Base-by-base conservation (phyloP, 2,329 filamentous ascomycete genomes). In the Trichophyton verrucosum region DNA sequence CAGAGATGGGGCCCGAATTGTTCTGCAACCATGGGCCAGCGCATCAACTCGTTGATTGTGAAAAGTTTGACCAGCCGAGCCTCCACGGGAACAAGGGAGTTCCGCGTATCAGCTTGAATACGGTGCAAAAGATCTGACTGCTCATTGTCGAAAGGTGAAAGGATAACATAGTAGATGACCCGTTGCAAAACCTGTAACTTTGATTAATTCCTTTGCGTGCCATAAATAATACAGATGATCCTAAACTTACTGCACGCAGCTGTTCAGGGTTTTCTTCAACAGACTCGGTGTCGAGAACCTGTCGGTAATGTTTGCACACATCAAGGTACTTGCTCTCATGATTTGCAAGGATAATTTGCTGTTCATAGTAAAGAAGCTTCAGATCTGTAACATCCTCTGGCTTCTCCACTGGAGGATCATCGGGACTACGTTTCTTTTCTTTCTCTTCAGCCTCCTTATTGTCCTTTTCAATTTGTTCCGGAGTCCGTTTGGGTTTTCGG, bases 271-370 rank as follows among this genome's bases (percentile, higher is more conserved):
- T 91, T 67, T 95, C 85, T 76, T 97, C 90, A 3, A 99, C 91
- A 2, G 91, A 89, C 74, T 96, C 91, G 0, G 95, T 99, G 72
- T 99, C 92, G 64, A 99, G 78, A 3, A 99, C 92, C 73, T 97
- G 91, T 73, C 94, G 83, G 79, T 97, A 99, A 77, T 99, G 86
- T 78, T 99, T 99, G 85, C 94, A 99, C 38, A 87, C 92, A 65
- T 97, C 92, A 38, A 99, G 84, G 71, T 99, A 99, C 76, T 96
- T 96, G 78, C 91, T 85, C 66, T 99, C 94, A 69, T 99, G 91
- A 81, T 96, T 97, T 61, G 94, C 89, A 59, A 99, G 80, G 55
- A 85, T 87, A 70, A 99, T 95, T 77, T 99, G 94, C 74, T 97
- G 94, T 77, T 96, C 91, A 77, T 96, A 99, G 78, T 91, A 99